Evolutionary conservation across 805 yeast genomes (phyloP).

Genomic region (Wickerhamiella sorbophila): DNA sequence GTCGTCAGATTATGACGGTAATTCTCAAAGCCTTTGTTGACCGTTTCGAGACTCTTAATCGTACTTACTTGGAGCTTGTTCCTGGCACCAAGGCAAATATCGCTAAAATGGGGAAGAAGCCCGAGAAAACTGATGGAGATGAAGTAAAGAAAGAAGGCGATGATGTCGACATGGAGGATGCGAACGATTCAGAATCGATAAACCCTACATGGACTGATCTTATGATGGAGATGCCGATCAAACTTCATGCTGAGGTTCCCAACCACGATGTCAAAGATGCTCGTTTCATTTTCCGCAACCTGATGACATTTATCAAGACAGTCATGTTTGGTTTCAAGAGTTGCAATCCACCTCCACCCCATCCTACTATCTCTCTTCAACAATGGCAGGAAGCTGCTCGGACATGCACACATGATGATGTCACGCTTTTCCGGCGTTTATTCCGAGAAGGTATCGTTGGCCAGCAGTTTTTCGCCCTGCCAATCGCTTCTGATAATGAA

Average conservation of each 20-base stretch:
- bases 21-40: slow-evolving; percentile 81
- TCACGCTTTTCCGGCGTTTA: slow-evolving; percentile 55
- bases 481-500: neutral
- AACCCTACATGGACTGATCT: neutral
- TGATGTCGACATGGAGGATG: slow-evolving; percentile 6
- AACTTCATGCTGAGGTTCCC: slow-evolving; percentile 35
- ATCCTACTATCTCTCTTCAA: slow-evolving; percentile 34
- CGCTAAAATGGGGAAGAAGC: neutral
- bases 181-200: slow-evolving; percentile 28
- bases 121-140: slow-evolving; percentile 19
- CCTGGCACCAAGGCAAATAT: neutral
- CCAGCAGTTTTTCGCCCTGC: slow-evolving; percentile 50
- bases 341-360: slow-evolving; percentile 70
- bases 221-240: slow-evolving; percentile 29
- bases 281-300: slow-evolving; percentile 68
- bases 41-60: slow-evolving; percentile 60
- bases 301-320: slow-evolving; percentile 81
- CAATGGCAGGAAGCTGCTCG: slow-evolving; percentile 80
- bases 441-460: slow-evolving; percentile 79
- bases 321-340: slow-evolving; percentile 77
- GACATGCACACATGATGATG: slow-evolving; percentile 71
- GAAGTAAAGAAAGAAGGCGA: slow-evolving; percentile 5
- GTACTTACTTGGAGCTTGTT: slow-evolving; percentile 33
- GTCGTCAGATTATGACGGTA: slow-evolving; percentile 67
- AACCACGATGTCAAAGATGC: slow-evolving; percentile 75